Evolutionary conservation across 441 rosid genomes (phyloP).

Genomic region (Omphalea diandra): DNA sequence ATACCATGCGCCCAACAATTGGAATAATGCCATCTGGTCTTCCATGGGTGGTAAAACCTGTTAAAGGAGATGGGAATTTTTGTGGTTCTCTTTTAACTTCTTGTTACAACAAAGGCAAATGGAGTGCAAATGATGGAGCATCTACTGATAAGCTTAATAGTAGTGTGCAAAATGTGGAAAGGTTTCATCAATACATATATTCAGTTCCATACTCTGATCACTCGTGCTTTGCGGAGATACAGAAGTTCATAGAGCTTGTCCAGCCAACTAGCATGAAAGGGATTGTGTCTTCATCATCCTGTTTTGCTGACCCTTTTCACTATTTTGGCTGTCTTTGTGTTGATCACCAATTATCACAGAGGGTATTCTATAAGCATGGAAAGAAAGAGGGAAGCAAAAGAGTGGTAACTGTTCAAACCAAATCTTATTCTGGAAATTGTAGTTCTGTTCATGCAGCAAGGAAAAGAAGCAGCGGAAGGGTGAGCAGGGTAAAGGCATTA

Average conservation of each 20-base stretch:
- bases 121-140: slow-evolving; percentile 17
- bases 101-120: slow-evolving; percentile 28
- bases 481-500: slow-evolving; percentile 27
- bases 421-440: slow-evolving; percentile 22
- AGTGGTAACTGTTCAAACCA: slow-evolving; percentile 20
- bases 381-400: slow-evolving; percentile 21
- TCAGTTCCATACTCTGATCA: slow-evolving; percentile 74
- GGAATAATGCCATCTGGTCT: slow-evolving; percentile 94
- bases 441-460: slow-evolving; percentile 15
- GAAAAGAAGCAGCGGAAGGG: slow-evolving; percentile 25
- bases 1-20: slow-evolving; percentile 58
- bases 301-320: slow-evolving; percentile 58
- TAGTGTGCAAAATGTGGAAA: slow-evolving; percentile 34
- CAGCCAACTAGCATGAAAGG: slow-evolving; percentile 63
- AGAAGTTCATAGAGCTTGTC: slow-evolving; percentile 58
- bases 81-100: slow-evolving; percentile 38
- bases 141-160: slow-evolving; percentile 19
- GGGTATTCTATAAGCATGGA: slow-evolving; percentile 25
- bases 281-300: slow-evolving; percentile 63
- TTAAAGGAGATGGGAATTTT: slow-evolving; percentile 38
- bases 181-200: slow-evolving; percentile 49
- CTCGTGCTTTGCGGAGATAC: slow-evolving; percentile 65
- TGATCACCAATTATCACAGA: slow-evolving; percentile 31
- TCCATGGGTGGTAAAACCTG: slow-evolving; percentile 56
- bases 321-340: slow-evolving; percentile 55